Percentiles rank a stretch among this genome's conserved stretches.
phyloP scores from a whole-genome alignment of 345 rosid genomes.

The Sonneratia caseolaris region DNA sequence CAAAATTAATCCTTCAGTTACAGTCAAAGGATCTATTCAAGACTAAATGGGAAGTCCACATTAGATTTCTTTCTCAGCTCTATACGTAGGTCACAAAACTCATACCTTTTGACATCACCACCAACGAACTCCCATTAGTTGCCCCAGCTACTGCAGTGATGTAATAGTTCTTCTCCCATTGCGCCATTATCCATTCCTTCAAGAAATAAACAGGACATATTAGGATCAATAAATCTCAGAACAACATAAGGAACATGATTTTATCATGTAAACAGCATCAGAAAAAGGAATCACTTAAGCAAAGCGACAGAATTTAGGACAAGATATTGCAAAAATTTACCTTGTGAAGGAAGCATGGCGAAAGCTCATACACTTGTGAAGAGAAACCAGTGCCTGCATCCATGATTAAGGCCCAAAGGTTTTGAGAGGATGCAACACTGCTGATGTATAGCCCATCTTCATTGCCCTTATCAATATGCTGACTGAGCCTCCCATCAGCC shows the following conservation, averaged over 20 bases:
- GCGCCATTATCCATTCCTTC: constrained; percentile 99
- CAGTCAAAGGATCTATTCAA: not conserved
- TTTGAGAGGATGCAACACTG: constrained; percentile 37
- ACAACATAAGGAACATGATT: not conserved
- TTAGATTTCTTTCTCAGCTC: not conserved
- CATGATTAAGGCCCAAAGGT: constrained; percentile 54
- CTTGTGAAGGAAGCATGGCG: constrained; percentile 41
- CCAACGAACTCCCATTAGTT: constrained; percentile 75
- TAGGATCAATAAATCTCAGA: not conserved
- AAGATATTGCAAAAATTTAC: constrained; percentile 12
- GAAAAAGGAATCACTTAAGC: not conserved
- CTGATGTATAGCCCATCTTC: constrained; percentile 47
- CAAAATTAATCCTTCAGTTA: constrained; percentile 8
- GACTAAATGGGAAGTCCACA: not conserved
- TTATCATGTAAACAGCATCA: not conserved
- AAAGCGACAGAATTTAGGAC: not conserved
- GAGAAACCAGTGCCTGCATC: constrained; percentile 47
- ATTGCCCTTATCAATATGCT: constrained; percentile 45
- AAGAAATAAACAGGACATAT: not conserved
- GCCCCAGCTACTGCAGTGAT: constrained; percentile 83
- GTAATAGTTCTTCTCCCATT: constrained; percentile 94
- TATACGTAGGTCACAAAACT: not conserved
- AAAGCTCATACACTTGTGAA: constrained; percentile 43
- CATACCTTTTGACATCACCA: constrained; percentile 94
- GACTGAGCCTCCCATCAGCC: constrained; percentile 36